phyloP scores from a whole-genome alignment of 805 yeast species.

The Starmerella riodocensis region DNA sequence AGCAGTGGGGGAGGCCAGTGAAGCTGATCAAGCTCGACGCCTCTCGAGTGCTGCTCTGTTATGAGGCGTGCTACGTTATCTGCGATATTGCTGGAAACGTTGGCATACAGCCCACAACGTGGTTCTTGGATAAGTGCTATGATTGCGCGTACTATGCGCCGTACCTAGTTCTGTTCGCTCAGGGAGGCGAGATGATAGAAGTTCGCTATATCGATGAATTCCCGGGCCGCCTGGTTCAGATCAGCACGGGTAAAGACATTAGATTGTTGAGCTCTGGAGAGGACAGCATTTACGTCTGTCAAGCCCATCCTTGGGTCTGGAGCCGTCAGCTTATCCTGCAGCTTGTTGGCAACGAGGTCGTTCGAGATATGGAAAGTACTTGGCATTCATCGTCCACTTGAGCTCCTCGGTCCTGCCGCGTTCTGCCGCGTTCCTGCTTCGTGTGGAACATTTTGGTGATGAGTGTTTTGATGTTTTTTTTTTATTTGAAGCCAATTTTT shows the following conservation, averaged over 20 bases:
- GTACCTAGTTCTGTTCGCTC: constrained; percentile 40
- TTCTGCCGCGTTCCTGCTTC: no score
- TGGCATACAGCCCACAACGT: constrained; percentile 32
- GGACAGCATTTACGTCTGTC: constrained; percentile 31
- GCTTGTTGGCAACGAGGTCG: constrained; percentile 20
- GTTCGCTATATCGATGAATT: constrained; percentile 40
- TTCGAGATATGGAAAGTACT: constrained; percentile 10
- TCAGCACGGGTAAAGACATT: constrained; percentile 59
- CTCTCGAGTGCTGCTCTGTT: constrained; percentile 45
- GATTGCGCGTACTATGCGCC: constrained; percentile 31
- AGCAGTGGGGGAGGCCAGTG: constrained; percentile 30
- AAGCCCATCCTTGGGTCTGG: constrained; percentile 53
- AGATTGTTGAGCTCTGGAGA: constrained; percentile 31
- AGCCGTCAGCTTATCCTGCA: constrained; percentile 50
- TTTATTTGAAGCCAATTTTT: no score
- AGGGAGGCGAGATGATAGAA: constrained; percentile 49
- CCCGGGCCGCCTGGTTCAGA: constrained; percentile 36
- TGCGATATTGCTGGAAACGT: constrained; percentile 38
- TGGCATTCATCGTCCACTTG: constrained; percentile 14
- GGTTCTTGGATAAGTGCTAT: constrained; percentile 29
- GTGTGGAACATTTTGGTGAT: no score
- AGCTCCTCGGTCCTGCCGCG: no score
- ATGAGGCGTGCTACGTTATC: constrained; percentile 57
- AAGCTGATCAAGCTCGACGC: constrained; percentile 43
- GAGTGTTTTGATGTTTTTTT: no score